Evolutionary conservation across 2,329 filamentous ascomycete species (phyloP).

Genomic region (Botrytis sinoallii): DNA sequence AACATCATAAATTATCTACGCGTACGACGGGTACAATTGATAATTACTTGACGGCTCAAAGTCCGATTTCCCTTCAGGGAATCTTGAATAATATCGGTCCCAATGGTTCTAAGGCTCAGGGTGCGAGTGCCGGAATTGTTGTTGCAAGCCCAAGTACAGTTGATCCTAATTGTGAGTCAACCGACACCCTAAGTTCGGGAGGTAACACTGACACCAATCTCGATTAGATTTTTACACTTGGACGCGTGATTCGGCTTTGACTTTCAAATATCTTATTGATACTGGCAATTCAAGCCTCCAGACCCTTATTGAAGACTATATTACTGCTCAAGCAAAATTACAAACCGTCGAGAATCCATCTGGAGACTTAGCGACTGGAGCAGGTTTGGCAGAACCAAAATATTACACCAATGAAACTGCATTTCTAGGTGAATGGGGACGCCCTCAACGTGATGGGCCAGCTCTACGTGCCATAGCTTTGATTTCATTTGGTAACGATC

Average conservation of each 20-base stretch:
- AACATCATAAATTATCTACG: neutral
- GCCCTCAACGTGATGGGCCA: constrained; percentile 76
- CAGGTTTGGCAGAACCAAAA: constrained; percentile 68
- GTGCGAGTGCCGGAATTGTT: constrained; percentile 49
- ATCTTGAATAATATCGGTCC: constrained; percentile 55
- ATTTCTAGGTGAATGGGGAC: constrained; percentile 57
- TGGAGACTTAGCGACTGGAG: constrained; percentile 41
- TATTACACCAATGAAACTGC: constrained; percentile 61
- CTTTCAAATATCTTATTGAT: constrained; percentile 66
- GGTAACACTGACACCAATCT: constrained; percentile 14
- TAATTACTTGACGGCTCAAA: constrained; percentile 34
- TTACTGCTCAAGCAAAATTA: constrained; percentile 59
- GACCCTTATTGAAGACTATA: constrained; percentile 60
- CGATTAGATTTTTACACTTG: constrained; percentile 71
- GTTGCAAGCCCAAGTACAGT: constrained; percentile 53
- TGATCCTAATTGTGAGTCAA: constrained; percentile 51
- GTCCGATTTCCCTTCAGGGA: constrained; percentile 47
- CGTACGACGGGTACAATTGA: constrained; percentile 1
- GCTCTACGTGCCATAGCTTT: constrained; percentile 73
- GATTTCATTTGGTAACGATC: constrained; percentile 68
- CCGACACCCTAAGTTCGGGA: no score
- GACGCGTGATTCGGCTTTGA: constrained; percentile 72
- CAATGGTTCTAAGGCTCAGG: constrained; percentile 46
- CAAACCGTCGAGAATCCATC: constrained; percentile 57
- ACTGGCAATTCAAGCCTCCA: constrained; percentile 53